Conservation (phyloP, 495 filamentous ascomycete genomes). For the Xylaria intraflava region DNA sequence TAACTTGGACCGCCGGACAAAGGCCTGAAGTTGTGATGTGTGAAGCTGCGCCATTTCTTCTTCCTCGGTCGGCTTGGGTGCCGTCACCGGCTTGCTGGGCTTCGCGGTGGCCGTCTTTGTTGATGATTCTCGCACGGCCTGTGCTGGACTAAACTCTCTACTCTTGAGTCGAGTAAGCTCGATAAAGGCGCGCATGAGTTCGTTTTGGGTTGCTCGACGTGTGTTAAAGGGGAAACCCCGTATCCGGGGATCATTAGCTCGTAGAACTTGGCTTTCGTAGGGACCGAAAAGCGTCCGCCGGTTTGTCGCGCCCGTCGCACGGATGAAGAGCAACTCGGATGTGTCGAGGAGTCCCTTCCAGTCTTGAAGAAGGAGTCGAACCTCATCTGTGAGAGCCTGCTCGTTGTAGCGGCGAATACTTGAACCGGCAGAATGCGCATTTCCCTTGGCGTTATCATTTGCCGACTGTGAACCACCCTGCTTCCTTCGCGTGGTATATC, state of each 20-base stretch:
- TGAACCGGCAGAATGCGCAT: conserved; percentile 89
- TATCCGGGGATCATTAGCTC: conserved; percentile 73
- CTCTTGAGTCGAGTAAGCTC: conserved; percentile 89
- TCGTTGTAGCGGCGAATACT: conserved; percentile 90
- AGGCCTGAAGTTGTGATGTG: conserved; percentile 76
- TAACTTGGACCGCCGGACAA: conserved; percentile 84
- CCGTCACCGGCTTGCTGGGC: conserved; percentile 33
- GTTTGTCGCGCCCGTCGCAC: conserved; percentile 82
- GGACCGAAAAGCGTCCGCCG: conserved; percentile 79
- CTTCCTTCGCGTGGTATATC: conserved; percentile 92
- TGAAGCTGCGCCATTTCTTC: conserved; percentile 75
- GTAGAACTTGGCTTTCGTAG: conserved; percentile 80
- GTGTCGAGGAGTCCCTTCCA: conserved; percentile 82
- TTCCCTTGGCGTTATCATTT: conserved; percentile 83
- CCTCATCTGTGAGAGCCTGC: conserved; percentile 73
- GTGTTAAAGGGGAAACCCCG: conserved; percentile 92
- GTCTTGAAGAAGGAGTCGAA: conserved; percentile 66
- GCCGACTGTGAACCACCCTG: conserved; percentile 93
- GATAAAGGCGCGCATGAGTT: conserved; percentile 87
- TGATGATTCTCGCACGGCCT: conserved; percentile 36
- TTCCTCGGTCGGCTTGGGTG: conserved; percentile 64
- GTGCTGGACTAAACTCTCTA: conserved; percentile 54
- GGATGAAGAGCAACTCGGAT: conserved; percentile 76
- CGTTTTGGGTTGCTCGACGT: conserved; percentile 84
- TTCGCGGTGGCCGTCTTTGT: conserved; percentile 40